Evolutionary conservation across 169 alveolate species (phyloP).

Genomic region (Plasmodium reichenowi): DNA sequence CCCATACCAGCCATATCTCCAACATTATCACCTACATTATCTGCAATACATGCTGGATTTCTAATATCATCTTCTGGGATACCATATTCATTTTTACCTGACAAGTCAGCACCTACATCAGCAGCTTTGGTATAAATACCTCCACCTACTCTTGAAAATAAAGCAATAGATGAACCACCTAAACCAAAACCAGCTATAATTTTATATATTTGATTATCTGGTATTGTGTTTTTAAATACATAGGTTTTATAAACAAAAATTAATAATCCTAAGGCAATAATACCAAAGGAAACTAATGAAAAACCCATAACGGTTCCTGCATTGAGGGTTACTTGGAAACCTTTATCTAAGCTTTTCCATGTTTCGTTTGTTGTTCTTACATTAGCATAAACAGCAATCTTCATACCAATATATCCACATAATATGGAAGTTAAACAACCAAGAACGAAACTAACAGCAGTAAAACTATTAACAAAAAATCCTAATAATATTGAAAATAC

Average conservation of each 20-base stretch:
- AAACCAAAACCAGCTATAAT: slow-evolving; percentile 91
- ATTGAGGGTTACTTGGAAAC: slow-evolving; percentile 88
- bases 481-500: slow-evolving; percentile 85
- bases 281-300: slow-evolving; percentile 89
- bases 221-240: not conserved
- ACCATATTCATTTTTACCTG: slow-evolving; percentile 92
- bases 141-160: slow-evolving; percentile 95
- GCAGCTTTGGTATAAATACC: slow-evolving; percentile 96
- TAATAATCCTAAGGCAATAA: slow-evolving; percentile 80
- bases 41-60: slow-evolving; percentile 95
- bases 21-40: slow-evolving; percentile 95
- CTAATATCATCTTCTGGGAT: slow-evolving; percentile 93
- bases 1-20: slow-evolving; percentile 97
- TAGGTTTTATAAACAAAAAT: slow-evolving; percentile 78
- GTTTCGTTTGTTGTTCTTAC: slow-evolving; percentile 89
- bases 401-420: slow-evolving; percentile 93
- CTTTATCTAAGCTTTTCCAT: slow-evolving; percentile 84
- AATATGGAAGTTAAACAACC: slow-evolving; percentile 92
- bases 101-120: slow-evolving; percentile 94
- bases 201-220: slow-evolving; percentile 81
- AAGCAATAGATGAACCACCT: slow-evolving; percentile 93
- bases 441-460: slow-evolving; percentile 89
- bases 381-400: slow-evolving; percentile 90
- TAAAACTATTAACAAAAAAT: slow-evolving; percentile 80
- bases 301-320: slow-evolving; percentile 94